phyloP scores from a whole-genome alignment of 768 basidiomycete genomes.

The Suillus ampliporus region DNA sequence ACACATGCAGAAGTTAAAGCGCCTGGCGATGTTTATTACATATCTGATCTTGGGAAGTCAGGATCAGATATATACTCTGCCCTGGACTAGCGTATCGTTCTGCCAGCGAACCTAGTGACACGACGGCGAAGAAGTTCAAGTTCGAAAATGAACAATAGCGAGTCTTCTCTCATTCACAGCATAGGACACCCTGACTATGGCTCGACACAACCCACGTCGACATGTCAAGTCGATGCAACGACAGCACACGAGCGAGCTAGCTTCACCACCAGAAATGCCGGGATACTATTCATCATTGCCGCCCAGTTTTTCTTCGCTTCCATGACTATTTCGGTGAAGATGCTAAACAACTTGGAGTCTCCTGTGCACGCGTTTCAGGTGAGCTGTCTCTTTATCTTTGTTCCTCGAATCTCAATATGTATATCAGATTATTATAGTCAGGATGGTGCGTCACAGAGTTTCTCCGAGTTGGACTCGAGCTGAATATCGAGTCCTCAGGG shows the following conservation, averaged over 20 bases:
- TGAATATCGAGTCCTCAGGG: constrained; percentile 35
- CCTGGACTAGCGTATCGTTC: too few relatives aligned
- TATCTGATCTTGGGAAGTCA: too few relatives aligned
- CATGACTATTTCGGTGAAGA: constrained; percentile 69
- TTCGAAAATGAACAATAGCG: background rate
- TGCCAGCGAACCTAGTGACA: too few relatives aligned
- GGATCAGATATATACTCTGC: too few relatives aligned
- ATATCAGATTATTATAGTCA: constrained; percentile 53
- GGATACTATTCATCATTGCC: constrained; percentile 60
- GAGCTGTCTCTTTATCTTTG: constrained; percentile 15
- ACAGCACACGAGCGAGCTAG: background rate
- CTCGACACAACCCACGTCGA: background rate
- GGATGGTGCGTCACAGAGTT: constrained; percentile 55
- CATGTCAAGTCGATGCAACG: background rate
- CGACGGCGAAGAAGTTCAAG: too few relatives aligned
- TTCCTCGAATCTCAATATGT: background rate
- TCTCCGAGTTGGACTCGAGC: background rate
- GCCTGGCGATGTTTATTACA: too few relatives aligned
- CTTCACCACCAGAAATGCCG: constrained; percentile 48
- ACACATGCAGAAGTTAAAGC: too few relatives aligned
- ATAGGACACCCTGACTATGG: background rate
- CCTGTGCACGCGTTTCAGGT: constrained; percentile 66
- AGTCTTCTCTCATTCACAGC: background rate
- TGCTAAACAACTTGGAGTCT: constrained; percentile 57
- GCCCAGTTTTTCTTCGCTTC: constrained; percentile 64